Base-by-base conservation (phyloP, 768 basidiomycete genomes). In the Boletus rubroflammeus region DNA sequence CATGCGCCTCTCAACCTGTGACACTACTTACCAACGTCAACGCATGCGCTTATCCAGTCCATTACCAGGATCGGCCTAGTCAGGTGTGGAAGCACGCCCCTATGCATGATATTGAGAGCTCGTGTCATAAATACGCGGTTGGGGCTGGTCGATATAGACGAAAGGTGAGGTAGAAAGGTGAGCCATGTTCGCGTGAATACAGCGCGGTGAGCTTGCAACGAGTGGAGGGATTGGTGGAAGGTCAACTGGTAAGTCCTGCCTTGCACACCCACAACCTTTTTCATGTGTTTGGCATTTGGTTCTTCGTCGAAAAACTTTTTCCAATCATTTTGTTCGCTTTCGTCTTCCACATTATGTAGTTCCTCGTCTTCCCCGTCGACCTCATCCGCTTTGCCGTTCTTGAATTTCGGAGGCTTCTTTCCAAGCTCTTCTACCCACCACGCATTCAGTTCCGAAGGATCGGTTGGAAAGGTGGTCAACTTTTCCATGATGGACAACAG, bases 21-120 rank as follows among this genome's bases (percentile, higher is more conserved):
- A 28, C 47, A 28, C 19, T 28, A 67, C 82, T 57, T 51, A 86
- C 92, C 93, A 61, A 81, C 76, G 66, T 95, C 92, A 13, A 93
- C 86, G 60, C 89, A 90, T 3, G 82, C 82, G 26, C 85, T 82
- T 36, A 96, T 79, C 91, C 93, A 97, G 67, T 96, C 93, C 88
- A 93, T 93, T n/a, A 89, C 79, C 47, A 90, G 70, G 45, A 90
- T 76, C 0, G 88, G 84, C 36, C 88, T 72, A 0, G 89, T 92
- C 44, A 95, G 67, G 68, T 93, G 85, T 0, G 94, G 94, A 67
- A 96, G 72, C 13, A 95, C 86, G 6, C 86, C 83, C 13, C 83
- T 76, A 68, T 96, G 93, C 78, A 96, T 84, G 29, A 94, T 76
- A 61, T 85, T 85, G 56, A 96, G 72, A 15, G 79, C 82, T 43